Percentiles rank a stretch among this genome's conserved stretches.
These are phyloP conservation scores for Nemania bipapillata DNA, from an alignment of 2,329 filamentous ascomycete genomes.

Conservation along the genomic window DNA sequence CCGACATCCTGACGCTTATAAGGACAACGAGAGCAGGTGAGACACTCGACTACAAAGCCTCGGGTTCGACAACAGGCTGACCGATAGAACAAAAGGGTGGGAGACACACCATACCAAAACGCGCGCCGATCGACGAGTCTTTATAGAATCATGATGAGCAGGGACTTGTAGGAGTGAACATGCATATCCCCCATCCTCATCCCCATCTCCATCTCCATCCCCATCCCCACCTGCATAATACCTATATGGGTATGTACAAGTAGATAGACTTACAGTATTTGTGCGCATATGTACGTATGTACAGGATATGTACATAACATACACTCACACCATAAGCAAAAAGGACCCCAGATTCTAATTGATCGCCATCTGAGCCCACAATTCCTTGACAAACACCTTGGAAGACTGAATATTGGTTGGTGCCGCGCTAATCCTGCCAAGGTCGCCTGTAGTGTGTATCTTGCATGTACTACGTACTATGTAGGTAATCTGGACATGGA, in stretches of 20 bases:
- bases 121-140: conserved; percentile 20
- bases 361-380: conserved; percentile 32
- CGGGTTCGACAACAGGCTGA: conserved; percentile 13
- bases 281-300: no score
- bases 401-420: conserved; percentile 15
- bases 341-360: conserved; percentile 27
- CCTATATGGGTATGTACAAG: no score
- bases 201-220: no score
- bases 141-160: neutral
- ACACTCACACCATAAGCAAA: conserved; percentile 23
- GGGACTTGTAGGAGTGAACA: conserved; percentile 10
- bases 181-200: no score
- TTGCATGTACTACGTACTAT: neutral
- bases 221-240: conserved; percentile 6
- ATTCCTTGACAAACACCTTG: conserved; percentile 32
- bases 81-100: conserved; percentile 13
- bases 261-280: neutral
- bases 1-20: conserved; percentile 33
- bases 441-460: conserved; percentile 12
- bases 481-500: neutral
- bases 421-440: conserved; percentile 28
- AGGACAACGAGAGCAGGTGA: conserved; percentile 18
- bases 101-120: neutral
- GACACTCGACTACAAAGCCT: conserved; percentile 3
- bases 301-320: no score